phyloP scores from a whole-genome alignment of 139 green algal species.

The Chlorella sp. region DNA sequence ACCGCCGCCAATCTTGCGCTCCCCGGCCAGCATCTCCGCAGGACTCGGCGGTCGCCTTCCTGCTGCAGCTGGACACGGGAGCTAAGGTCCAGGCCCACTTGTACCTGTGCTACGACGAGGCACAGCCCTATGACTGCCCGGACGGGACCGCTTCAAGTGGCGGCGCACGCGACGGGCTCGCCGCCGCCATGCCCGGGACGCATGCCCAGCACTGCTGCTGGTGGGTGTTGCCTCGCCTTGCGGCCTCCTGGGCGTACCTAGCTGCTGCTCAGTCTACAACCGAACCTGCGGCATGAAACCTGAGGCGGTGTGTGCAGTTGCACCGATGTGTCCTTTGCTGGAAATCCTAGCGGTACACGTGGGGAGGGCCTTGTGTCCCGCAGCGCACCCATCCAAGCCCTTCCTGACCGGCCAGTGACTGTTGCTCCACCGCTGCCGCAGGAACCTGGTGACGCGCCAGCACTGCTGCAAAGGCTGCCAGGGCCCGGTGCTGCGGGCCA shows the following conservation, averaged over 20 bases:
- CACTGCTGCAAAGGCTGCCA: conserved; percentile 64
- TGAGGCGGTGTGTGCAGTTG: not conserved
- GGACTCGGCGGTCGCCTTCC: conserved; percentile 55
- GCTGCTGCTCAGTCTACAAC: too few relatives aligned
- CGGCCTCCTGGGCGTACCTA: not conserved
- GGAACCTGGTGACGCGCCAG: conserved; percentile 50
- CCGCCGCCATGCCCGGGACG: not conserved
- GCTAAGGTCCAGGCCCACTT: conserved; percentile 48
- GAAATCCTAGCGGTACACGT: not conserved
- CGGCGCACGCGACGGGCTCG: too few relatives aligned
- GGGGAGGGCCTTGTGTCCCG: not conserved
- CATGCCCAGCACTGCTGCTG: not conserved
- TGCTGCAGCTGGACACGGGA: conserved; percentile 53
- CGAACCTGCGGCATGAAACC: too few relatives aligned
- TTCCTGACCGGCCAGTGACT: not conserved
- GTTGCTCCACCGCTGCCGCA: not conserved
- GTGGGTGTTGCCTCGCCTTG: not conserved
- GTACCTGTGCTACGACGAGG: conserved; percentile 30
- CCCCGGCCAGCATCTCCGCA: too few relatives aligned
- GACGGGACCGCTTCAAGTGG: not conserved
- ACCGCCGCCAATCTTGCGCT: too few relatives aligned
- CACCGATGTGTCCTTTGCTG: not conserved
- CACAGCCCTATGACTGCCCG: not conserved
- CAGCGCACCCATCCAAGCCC: not conserved
- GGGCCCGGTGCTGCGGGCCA: conserved; percentile 64